Base-by-base conservation (phyloP, 495 filamentous ascomycete genomes). In the Jackrogersella minutella region DNA sequence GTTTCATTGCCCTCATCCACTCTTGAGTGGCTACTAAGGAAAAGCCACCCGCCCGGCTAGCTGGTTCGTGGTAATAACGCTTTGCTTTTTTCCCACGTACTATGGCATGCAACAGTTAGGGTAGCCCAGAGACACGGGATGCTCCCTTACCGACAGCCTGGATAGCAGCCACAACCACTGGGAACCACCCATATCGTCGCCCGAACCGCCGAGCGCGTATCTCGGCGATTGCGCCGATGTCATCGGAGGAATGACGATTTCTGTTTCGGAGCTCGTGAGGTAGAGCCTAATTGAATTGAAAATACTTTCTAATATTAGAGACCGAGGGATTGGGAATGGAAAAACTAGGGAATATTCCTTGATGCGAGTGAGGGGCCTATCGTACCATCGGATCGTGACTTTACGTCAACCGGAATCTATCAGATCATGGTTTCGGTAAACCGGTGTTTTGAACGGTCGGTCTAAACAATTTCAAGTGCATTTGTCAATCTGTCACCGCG, bases 31-130 rank as follows among this genome's bases (percentile, higher is more conserved):
- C 10, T n/a, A 26, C 50, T 24, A 52, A 21, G 56, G 37, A 49
- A 56, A 54, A 58, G 65, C 59, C 58, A 68, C 64, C 39, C 46
- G 58, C 58, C 58, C 64, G 26, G 17, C 22, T 4, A 49, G n/a
- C 7, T 10, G 44, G 44, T 30, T 49, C 44, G 17, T 2, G 44
- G 13, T 49, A 31, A 31, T 31, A 31, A 7, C n/a, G 26, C 14
- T 49, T 49, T 49, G 44, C 44, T 49, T 49, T 49, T 49, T 49
- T 26, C 1, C 44, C 26, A 30, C 3, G 26, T 30, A 30, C 26
- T 7, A 3, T 3, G 26, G 26, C 7, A 30, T 3, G 26, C 14
- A 17, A 31, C 44, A 30, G 26, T 26, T 47, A n/a, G 7, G 26
- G 26, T 49, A 49, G 41, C 41, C 41, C 21, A 21, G 21, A 46